A percentile compares a stretch with the other conserved stretches of the same genome.
Conservation (phyloP, 164 flowering plant genomes). For the Stephania cephalantha region DNA sequence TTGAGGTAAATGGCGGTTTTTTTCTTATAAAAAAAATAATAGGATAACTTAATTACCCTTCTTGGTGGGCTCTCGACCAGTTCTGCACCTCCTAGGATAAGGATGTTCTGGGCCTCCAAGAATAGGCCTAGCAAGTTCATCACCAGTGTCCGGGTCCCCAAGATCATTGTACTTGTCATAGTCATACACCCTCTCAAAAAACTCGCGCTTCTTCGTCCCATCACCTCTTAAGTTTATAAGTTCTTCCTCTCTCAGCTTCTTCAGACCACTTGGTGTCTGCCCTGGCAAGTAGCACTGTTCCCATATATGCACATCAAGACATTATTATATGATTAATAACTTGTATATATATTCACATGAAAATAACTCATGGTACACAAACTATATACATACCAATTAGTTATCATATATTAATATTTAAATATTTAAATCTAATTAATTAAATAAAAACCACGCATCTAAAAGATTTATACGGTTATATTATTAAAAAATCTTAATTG, state of each 20-base stretch:
- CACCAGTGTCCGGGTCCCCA: slow-evolving; percentile 8
- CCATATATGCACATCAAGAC: not conserved
- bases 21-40: no score
- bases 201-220: slow-evolving; percentile 7
- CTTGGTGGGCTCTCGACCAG: slow-evolving; percentile 7
- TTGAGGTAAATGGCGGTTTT: no score
- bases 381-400: no score
- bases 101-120: slow-evolving; percentile 11
- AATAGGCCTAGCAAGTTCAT: slow-evolving; percentile 5
- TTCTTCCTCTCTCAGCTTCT: slow-evolving; percentile 12
- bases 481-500: no score
- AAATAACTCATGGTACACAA: no score
- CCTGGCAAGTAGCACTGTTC: slow-evolving; percentile 60
- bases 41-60: slow-evolving; percentile 4
- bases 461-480: no score
- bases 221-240: slow-evolving; percentile 8
- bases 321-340: no score
- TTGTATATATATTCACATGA: no score
- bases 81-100: slow-evolving; percentile 15
- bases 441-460: no score
- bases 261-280: slow-evolving; percentile 18
- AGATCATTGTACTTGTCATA: slow-evolving; percentile 17
- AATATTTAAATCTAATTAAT: no score
- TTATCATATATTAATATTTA: no score
- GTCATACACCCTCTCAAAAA: slow-evolving; percentile 8